Evolutionary conservation across 2,329 filamentous ascomycete genomes (phyloP), one percentile per base, ranked within the genome.

Genomic region (Didymella arachidicola): DNA sequence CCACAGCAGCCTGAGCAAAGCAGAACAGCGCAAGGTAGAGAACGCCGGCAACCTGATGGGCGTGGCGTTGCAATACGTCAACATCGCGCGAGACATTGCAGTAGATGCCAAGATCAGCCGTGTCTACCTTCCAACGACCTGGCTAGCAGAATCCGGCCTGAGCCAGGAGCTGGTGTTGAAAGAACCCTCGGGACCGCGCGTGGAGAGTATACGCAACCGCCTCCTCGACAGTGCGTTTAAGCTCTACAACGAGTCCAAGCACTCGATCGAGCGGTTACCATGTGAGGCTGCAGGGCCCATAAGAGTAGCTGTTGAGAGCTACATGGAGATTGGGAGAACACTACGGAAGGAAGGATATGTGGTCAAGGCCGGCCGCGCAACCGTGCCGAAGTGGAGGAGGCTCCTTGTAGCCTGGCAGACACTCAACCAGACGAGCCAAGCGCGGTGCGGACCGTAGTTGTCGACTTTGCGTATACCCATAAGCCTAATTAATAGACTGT

Each of bases 311-410:
- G 87, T 91, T 0, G 88, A 91, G 73, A 90, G 87, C 63, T 91
- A 92, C 69, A 89, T 92, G 85, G 88, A 90, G 71, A 92, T 92
- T 70, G 89, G 87, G 14, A 77, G 87, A 41, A 85, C 88, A n/a
- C 69, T 90, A 26, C 75, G 79, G 53, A 78, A 82, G 54, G 72
- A 79, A 19, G 77, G 79, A 8, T 81, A 79, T 59, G 64, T 72
- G 29, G 74, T 82, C 4, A 81, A 79, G 56, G 77, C 74, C 34
- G 80, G 80, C 5, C 70, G 76, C 44, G 81, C 81, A 14, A 83
- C 80, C 16, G 81, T 83, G 46, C 79, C 81, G 7, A 78, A 73
- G 59, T 73, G 72, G 73, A 76, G 79, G 67, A 80, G 87, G 59
- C 67, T 88, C 26, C 72, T 74, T 58, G 86, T 88, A 29, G 87